phyloP scores from a whole-genome alignment of 2,329 filamentous ascomycete species.

The Myriosclerotinia duriaeana region DNA sequence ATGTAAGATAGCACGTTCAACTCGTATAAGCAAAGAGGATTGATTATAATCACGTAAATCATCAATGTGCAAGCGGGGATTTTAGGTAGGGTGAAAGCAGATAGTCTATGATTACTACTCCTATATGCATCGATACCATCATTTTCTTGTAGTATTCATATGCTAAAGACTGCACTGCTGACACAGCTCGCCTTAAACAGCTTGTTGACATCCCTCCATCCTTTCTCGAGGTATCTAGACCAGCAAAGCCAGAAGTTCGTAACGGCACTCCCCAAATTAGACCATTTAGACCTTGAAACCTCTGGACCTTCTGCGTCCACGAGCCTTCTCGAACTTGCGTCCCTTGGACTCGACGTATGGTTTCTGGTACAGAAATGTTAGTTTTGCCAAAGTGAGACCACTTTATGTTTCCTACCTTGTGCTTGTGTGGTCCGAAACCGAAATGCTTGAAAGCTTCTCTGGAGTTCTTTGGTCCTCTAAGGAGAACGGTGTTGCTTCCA shows the following conservation, averaged over 20 bases:
- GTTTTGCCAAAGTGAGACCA: conserved; percentile 25
- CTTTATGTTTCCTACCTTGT: conserved; percentile 71
- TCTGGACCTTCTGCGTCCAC: conserved; percentile 96
- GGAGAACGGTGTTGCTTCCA: conserved; percentile 92
- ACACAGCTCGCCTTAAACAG: conserved; percentile 17
- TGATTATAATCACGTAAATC: not conserved
- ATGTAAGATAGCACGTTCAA: not conserved
- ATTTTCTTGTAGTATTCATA: conserved; percentile 22
- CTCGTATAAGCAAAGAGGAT: not conserved
- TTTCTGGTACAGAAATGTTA: conserved; percentile 63
- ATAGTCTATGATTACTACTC: conserved; percentile 21
- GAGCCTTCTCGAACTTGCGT: conserved; percentile 98
- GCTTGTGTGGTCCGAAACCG: conserved; percentile 93
- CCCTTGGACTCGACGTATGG: conserved; percentile 97
- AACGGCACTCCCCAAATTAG: conserved; percentile 28
- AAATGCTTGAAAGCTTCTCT: conserved; percentile 99
- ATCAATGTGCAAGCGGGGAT: not conserved
- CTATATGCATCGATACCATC: conserved; percentile 22
- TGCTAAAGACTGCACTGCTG: conserved; percentile 18
- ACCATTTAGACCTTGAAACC: conserved; percentile 98
- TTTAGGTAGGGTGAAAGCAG: conserved; percentile 1
- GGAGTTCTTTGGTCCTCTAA: conserved; percentile 97
- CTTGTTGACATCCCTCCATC: conserved; percentile 20
- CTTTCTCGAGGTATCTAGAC: conserved; percentile 29
- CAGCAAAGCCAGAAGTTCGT: conserved; percentile 32